phyloP scores from a whole-genome alignment of 2,329 filamentous ascomycete genomes.

The Parasarocladium wereldwijsianum region DNA sequence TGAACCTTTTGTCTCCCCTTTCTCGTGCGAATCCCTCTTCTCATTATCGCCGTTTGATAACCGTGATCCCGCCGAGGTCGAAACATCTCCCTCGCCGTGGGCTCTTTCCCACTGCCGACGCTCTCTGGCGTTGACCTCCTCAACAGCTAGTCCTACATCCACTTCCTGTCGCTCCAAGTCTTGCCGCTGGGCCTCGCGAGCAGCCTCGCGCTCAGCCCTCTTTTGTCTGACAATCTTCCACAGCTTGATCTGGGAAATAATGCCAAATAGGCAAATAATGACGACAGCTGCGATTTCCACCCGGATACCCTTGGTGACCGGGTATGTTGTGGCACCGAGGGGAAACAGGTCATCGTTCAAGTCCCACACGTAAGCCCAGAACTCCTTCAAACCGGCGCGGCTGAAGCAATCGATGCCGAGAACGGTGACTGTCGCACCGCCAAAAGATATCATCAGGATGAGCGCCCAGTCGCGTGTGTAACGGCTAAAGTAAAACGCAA shows the following conservation, averaged over 20 bases:
- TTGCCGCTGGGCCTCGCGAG: slow-evolving; percentile 32
- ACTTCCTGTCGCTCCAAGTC: slow-evolving; percentile 52
- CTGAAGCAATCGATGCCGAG: slow-evolving; percentile 87
- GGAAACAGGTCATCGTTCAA: slow-evolving; percentile 74
- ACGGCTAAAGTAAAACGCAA: slow-evolving; percentile 63
- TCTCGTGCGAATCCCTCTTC: slow-evolving; percentile 19
- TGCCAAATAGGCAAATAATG: slow-evolving; percentile 57
- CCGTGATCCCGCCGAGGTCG: slow-evolving; percentile 20
- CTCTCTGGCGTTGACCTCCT: slow-evolving; percentile 46
- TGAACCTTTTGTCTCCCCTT: too few relatives aligned
- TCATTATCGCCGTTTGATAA: slow-evolving; percentile 37
- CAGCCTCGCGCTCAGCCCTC: slow-evolving; percentile 36
- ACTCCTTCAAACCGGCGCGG: slow-evolving; percentile 82
- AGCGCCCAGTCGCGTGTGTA: slow-evolving; percentile 66
- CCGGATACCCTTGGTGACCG: slow-evolving; percentile 70
- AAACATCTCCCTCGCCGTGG: slow-evolving; percentile 47
- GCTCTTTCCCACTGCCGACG: slow-evolving; percentile 60
- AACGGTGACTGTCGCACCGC: slow-evolving; percentile 63
- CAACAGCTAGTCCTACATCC: slow-evolving; percentile 51
- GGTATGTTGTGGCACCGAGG: slow-evolving; percentile 60
- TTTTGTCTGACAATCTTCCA: slow-evolving; percentile 67
- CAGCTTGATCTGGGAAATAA: slow-evolving; percentile 72
- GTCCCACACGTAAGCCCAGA: slow-evolving; percentile 85
- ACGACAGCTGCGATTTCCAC: slow-evolving; percentile 72
- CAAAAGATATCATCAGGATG: slow-evolving; percentile 64